Evolutionary conservation across 2,329 filamentous ascomycete species (phyloP).

Genomic region (Xylariaceae sp.): DNA sequence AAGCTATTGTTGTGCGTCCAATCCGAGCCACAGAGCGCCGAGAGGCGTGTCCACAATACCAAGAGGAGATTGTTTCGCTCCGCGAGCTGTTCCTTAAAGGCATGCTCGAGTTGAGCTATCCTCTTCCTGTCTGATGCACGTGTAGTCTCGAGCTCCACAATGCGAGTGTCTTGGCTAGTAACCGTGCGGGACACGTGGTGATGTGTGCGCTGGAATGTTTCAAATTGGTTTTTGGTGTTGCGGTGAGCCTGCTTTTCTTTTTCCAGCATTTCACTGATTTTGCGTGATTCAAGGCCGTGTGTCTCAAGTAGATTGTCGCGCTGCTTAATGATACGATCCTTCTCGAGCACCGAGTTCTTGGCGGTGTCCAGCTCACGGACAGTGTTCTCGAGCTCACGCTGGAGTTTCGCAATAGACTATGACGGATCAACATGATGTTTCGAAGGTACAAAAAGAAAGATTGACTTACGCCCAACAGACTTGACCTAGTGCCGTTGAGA

Average conservation of each 20-base stretch:
- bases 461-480: constrained; percentile 68
- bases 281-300: constrained; percentile 80
- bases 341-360: constrained; percentile 78
- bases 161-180: constrained; percentile 78
- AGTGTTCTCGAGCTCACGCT: constrained; percentile 82
- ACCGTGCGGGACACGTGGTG: constrained; percentile 84
- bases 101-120: constrained; percentile 71
- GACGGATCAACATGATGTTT: constrained; percentile 14
- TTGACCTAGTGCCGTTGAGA: constrained; percentile 79
- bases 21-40: constrained; percentile 80
- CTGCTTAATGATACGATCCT: constrained; percentile 84
- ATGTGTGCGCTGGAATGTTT: constrained; percentile 83
- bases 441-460: neutral
- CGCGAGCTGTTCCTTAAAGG: constrained; percentile 79
- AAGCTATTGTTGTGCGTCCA: constrained; percentile 89
- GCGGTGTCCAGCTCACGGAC: constrained; percentile 77
- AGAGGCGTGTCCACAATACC: constrained; percentile 85
- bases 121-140: constrained; percentile 76
- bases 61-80: constrained; percentile 89
- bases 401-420: constrained; percentile 79
- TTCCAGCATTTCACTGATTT: constrained; percentile 82
- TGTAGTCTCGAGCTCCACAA: constrained; percentile 80
- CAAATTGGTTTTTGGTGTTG: constrained; percentile 82
- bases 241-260: constrained; percentile 84
- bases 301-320: constrained; percentile 86